Percentiles rank a stretch among this genome's conserved stretches.
phyloP scores from a whole-genome alignment of 1,284 basidiomycete genomes.

The Megacollybia platyphylla region DNA sequence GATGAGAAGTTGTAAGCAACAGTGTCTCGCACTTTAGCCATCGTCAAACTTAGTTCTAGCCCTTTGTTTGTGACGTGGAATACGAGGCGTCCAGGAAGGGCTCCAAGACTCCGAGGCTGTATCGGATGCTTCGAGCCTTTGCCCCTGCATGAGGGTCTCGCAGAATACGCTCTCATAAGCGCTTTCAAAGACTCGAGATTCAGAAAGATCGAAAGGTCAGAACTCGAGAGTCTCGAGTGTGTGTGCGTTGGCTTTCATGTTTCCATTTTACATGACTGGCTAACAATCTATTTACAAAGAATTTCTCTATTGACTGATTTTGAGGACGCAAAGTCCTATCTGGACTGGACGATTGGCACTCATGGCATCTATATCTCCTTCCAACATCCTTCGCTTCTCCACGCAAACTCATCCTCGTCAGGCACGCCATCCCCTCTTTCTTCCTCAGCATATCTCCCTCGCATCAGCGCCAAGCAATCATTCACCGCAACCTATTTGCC shows the following conservation, averaged over 20 bases:
- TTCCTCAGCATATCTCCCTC: constrained; percentile 46
- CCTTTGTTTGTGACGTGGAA: constrained; percentile 98
- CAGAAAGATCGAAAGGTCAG: constrained; percentile 59
- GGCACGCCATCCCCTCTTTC: constrained; percentile 56
- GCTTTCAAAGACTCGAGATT: constrained; percentile 65
- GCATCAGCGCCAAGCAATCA: constrained; percentile 37
- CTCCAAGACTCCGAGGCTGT: constrained; percentile 75
- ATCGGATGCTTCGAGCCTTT: constrained; percentile 89
- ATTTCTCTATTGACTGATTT: constrained; percentile 91
- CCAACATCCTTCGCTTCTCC: constrained; percentile 57
- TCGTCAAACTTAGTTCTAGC: constrained; percentile 25
- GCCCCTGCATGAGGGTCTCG: constrained; percentile 64
- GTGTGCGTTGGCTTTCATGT: constrained; percentile 28
- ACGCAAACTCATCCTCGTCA: constrained; percentile 35
- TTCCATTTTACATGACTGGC: constrained; percentile 1
- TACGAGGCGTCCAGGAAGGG: constrained; percentile 45
- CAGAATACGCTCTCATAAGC: constrained; percentile 85
- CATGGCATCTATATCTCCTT: constrained; percentile 92
- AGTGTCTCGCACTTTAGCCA: constrained; percentile 3
- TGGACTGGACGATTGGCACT: constrained; percentile 86
- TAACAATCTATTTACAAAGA: constrained; percentile 22
- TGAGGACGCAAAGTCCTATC: constrained; percentile 73
- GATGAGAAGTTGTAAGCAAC: constrained; percentile 60
- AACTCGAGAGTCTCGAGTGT: constrained; percentile 78
- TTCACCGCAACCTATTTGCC: constrained; percentile 93